phyloP scores from a whole-genome alignment of 1,284 basidiomycete genomes.

The Phellopilus nigrolimitatus region DNA sequence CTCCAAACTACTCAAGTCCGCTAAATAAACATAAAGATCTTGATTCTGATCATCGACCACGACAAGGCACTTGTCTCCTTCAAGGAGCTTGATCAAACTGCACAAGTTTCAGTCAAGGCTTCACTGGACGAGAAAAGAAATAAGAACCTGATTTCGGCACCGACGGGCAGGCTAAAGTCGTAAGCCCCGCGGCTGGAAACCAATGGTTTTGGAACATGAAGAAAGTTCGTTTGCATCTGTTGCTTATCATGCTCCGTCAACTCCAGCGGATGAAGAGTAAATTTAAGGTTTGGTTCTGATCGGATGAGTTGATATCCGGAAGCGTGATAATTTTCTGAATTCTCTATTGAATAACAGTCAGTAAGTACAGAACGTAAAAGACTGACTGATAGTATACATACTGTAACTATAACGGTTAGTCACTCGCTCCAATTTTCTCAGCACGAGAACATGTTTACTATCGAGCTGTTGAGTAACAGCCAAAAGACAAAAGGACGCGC shows the following conservation, averaged over 20 bases:
- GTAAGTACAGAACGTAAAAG: not conserved
- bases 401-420: not conserved
- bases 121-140: not conserved
- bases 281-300: constrained; percentile 28
- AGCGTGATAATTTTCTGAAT: constrained; percentile 16
- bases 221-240: constrained; percentile 34
- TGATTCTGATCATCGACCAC: constrained; percentile 34
- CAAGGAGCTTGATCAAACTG: constrained; percentile 37
- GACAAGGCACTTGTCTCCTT: constrained; percentile 37
- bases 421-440: not conserved
- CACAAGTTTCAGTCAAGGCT: not conserved
- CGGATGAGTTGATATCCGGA: constrained; percentile 14
- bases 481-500: not conserved
- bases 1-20: constrained; percentile 30
- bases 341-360: not conserved
- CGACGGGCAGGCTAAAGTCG: constrained; percentile 33
- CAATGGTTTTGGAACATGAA: constrained; percentile 35
- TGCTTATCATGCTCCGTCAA: constrained; percentile 41
- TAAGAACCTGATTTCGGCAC: not conserved
- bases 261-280: constrained; percentile 35
- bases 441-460: not conserved
- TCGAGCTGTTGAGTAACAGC: not conserved
- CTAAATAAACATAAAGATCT: constrained; percentile 37
- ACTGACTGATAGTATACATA: not conserved
- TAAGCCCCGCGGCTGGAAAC: constrained; percentile 18